phyloP scores from a whole-genome alignment of 768 basidiomycete species.

The Dentipellis fragilis region DNA sequence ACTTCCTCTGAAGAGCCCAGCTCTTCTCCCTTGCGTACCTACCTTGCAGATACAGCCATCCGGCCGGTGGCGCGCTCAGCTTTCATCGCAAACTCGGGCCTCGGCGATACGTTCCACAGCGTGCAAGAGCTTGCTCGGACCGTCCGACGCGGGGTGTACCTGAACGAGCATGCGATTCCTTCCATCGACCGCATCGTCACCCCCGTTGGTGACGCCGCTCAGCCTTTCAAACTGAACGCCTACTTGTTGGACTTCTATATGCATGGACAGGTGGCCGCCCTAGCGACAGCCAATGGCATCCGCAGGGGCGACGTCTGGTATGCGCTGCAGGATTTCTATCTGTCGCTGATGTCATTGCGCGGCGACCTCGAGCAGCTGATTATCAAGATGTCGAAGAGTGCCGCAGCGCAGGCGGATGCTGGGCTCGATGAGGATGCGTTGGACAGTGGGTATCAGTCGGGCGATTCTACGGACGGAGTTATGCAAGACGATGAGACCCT shows the following conservation, averaged over 20 bases:
- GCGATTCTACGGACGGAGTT: constrained; percentile 21
- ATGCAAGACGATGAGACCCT: constrained; percentile 16
- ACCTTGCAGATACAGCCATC: constrained; percentile 31
- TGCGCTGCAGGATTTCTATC: constrained; percentile 44
- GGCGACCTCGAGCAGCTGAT: constrained; percentile 40
- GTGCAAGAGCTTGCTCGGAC: constrained; percentile 44
- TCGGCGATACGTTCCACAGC: constrained; percentile 41
- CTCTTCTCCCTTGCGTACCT: constrained; percentile 21
- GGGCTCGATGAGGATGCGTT: constrained; percentile 14
- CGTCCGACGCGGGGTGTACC: constrained; percentile 38
- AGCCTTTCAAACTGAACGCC: constrained; percentile 39
- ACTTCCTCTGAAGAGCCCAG: not conserved
- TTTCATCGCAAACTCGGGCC: constrained; percentile 63
- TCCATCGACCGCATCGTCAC: constrained; percentile 31
- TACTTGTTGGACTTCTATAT: constrained; percentile 61
- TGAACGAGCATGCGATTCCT: constrained; percentile 54
- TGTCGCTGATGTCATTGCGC: constrained; percentile 40
- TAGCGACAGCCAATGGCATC: constrained; percentile 46
- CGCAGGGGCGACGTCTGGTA: constrained; percentile 60
- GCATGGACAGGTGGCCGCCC: constrained; percentile 46
- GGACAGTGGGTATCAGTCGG: constrained; percentile 25
- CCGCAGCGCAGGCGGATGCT: constrained; percentile 5
- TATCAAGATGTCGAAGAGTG: constrained; percentile 16
- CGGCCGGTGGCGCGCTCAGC: constrained; percentile 37
- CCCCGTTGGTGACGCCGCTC: constrained; percentile 13